Conservation (phyloP, 108 stramenopile species). For the Cylindrotheca closterium region DNA sequence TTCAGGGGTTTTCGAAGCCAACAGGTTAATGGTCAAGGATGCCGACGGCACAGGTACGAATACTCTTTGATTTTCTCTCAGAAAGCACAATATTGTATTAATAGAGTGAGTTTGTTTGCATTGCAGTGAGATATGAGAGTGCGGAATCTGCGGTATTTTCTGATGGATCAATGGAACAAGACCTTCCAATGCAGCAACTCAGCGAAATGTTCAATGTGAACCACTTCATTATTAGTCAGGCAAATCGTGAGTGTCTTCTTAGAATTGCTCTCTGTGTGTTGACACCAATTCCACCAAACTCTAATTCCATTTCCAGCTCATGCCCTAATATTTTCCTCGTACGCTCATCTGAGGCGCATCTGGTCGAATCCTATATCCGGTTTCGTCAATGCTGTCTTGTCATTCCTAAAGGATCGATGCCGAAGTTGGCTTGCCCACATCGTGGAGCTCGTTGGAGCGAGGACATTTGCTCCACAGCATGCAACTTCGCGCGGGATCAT, state of each 20-base stretch:
- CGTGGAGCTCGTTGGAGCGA: conserved; percentile 80
- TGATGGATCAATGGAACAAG: conserved; percentile 93
- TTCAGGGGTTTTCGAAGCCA: conserved; percentile 93
- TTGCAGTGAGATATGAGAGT: conserved; percentile 68
- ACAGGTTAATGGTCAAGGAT: conserved; percentile 93
- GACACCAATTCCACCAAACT: no score
- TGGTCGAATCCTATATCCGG: conserved; percentile 84
- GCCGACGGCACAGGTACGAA: conserved; percentile 75
- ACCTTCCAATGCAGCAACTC: conserved; percentile 98
- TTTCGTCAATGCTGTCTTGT: conserved; percentile 70
- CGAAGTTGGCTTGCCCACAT: conserved; percentile 78
- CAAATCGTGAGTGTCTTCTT: no score
- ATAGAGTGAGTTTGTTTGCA: no score
- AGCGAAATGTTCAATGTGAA: conserved; percentile 98
- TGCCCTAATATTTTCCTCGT: conserved; percentile 89
- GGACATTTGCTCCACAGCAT: conserved; percentile 79
- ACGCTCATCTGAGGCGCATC: conserved; percentile 57
- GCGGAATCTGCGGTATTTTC: conserved; percentile 46
- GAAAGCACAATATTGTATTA: no score
- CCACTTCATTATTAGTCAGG: conserved; percentile 97
- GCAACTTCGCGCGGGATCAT: conserved; percentile 74
- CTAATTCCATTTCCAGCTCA: no score
- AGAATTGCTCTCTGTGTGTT: no score
- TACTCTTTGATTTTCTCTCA: no score
- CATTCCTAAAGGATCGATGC: conserved; percentile 86